phyloP scores from a whole-genome alignment of 441 rosid genomes.

The Capsella rubella region DNA sequence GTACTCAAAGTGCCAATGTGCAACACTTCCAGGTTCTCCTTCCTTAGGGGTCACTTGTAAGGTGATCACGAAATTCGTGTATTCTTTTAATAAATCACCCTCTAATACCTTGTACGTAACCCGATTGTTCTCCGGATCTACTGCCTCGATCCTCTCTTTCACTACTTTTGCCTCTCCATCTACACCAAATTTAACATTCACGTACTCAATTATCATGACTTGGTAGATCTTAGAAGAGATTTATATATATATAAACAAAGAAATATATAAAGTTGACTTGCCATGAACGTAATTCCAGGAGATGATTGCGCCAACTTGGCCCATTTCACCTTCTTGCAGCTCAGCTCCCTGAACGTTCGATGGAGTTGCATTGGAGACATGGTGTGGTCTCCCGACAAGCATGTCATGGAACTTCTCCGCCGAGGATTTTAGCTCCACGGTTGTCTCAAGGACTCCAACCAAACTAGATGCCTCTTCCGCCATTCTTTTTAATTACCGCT shows the following conservation, averaged over 20 bases:
- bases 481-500: neutral
- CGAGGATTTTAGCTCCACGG: conserved; percentile 31
- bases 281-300: conserved; percentile 34
- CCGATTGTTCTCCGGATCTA: conserved; percentile 16
- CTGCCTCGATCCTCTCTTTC: conserved; percentile 8
- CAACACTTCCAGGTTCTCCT: conserved; percentile 28
- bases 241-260: neutral
- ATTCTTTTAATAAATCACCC: conserved; percentile 33
- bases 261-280: neutral
- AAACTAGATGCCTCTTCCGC: conserved; percentile 15
- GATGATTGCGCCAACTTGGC: conserved; percentile 28
- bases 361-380: conserved; percentile 27
- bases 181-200: neutral
- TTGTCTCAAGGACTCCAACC: conserved; percentile 36
- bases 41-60: conserved; percentile 27
- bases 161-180: conserved; percentile 19
- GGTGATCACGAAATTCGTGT: conserved; percentile 10
- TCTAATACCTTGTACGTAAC: conserved; percentile 15
- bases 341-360: conserved; percentile 9
- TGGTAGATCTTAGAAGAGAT: neutral
- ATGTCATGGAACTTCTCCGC: conserved; percentile 29
- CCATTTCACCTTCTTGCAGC: conserved; percentile 40
- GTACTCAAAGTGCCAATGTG: conserved; percentile 17
- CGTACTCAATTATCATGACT: neutral
- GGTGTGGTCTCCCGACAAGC: conserved; percentile 12